Evolutionary conservation across 2,329 filamentous ascomycete species (phyloP).

Genomic region (Colletotrichum endophyticum): DNA sequence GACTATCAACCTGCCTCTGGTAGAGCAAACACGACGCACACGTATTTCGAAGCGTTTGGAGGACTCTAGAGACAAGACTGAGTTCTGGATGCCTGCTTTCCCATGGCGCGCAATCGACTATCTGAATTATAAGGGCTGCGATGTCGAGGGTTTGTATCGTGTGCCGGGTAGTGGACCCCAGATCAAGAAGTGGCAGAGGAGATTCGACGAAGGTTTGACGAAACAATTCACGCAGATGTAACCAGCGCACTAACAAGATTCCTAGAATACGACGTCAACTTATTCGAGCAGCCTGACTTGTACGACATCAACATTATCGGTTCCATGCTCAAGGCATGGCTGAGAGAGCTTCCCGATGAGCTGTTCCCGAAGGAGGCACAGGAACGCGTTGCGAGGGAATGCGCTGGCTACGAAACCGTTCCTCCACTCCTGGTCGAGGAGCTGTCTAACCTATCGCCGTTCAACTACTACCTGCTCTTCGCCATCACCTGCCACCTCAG

Average conservation of each 20-base stretch:
- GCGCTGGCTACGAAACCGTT: slow-evolving; percentile 77
- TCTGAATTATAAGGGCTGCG: slow-evolving; percentile 91
- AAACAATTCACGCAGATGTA: slow-evolving; percentile 28
- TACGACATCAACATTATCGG: slow-evolving; percentile 98
- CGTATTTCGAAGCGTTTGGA: slow-evolving; percentile 90
- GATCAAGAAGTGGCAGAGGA: slow-evolving; percentile 91
- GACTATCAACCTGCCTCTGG: slow-evolving; percentile 83
- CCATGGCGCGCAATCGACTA: slow-evolving; percentile 97
- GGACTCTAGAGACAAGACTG: slow-evolving; percentile 90
- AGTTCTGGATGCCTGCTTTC: slow-evolving; percentile 98
- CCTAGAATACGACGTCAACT: slow-evolving; percentile 82
- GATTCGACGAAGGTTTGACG: slow-evolving; percentile 77
- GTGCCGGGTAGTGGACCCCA: slow-evolving; percentile 90
- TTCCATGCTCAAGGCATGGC: slow-evolving; percentile 95
- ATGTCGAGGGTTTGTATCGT: slow-evolving; percentile 91
- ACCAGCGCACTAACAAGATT: not conserved
- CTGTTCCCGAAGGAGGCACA: slow-evolving; percentile 88
- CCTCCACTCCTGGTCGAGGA: slow-evolving; percentile 89
- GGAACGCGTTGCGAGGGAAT: slow-evolving; percentile 79
- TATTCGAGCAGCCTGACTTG: slow-evolving; percentile 85
- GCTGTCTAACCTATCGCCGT: slow-evolving; percentile 90
- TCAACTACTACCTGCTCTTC: slow-evolving; percentile 97
- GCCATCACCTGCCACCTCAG: slow-evolving; percentile 97
- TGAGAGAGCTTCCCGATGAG: slow-evolving; percentile 92
- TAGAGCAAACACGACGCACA: slow-evolving; percentile 89